Evolutionary conservation across 2,329 filamentous ascomycete species (phyloP).

Genomic region (Aspergillus phoenicis): DNA sequence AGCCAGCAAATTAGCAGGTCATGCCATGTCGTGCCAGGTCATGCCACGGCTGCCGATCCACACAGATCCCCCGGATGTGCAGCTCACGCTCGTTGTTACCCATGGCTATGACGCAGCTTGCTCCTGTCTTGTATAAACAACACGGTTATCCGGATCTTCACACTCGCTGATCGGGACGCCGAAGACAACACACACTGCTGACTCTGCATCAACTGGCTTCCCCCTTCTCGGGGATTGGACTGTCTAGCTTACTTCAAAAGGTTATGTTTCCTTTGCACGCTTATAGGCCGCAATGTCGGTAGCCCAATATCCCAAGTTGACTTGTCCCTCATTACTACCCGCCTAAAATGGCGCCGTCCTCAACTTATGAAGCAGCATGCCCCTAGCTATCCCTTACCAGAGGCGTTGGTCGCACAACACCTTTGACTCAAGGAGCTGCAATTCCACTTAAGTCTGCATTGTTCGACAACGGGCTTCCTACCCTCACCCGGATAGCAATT

Average conservation of each 20-base stretch:
- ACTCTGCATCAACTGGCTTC: background rate
- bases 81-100: background rate
- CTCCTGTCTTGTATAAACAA: background rate
- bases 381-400: background rate
- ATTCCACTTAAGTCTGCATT: background rate
- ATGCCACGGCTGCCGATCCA: conserved; percentile 11
- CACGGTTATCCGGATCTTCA: background rate
- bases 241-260: background rate
- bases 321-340: background rate
- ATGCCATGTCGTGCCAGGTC: conserved; percentile 12
- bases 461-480: background rate
- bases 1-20: background rate
- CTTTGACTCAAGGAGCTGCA: background rate
- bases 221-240: background rate
- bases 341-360: background rate
- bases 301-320: background rate
- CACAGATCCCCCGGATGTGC: background rate
- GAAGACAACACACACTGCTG: background rate
- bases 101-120: conserved; percentile 1
- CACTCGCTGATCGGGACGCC: background rate
- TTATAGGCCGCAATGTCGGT: background rate
- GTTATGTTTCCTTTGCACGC: background rate
- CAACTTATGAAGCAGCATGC: background rate
- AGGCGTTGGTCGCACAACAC: background rate
- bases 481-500: background rate